A percentile compares a stretch with the other conserved stretches of the same genome.
Evolutionary conservation across 805 yeast genomes (phyloP).

Genomic region (Debaryomyces tyrocola): DNA sequence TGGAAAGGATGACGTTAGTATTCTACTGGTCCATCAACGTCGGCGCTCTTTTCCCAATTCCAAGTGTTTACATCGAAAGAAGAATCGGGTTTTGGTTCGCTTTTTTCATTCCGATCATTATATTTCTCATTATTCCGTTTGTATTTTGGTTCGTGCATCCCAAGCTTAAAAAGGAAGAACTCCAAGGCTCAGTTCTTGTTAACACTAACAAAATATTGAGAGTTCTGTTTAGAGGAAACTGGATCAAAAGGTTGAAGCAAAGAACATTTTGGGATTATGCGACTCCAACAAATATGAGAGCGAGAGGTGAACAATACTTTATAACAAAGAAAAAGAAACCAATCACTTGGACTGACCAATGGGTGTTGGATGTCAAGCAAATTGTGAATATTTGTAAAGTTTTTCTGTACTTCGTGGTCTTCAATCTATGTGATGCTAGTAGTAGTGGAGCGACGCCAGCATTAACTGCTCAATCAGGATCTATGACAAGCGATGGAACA

Average conservation of each 20-base stretch:
- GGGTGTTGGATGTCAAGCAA: conserved; percentile 46
- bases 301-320: conserved; percentile 40
- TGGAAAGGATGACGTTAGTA: conserved; percentile 44
- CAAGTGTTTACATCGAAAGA: conserved; percentile 52
- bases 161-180: conserved; percentile 29
- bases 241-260: conserved; percentile 38
- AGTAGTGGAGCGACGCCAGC: conserved; percentile 41
- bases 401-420: conserved; percentile 42
- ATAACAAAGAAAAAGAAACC: conserved; percentile 32
- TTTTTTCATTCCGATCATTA: conserved; percentile 45
- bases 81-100: conserved; percentile 57
- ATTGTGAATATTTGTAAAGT: conserved; percentile 46
- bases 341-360: conserved; percentile 43
- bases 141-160: conserved; percentile 28
- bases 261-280: conserved; percentile 52
- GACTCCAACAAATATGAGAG: conserved; percentile 43
- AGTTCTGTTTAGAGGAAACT: conserved; percentile 44
- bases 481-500: conserved; percentile 52
- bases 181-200: conserved; percentile 49
- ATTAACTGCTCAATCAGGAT: conserved; percentile 55
- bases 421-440: conserved; percentile 41
- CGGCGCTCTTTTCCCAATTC: conserved; percentile 55
- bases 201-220: conserved; percentile 42
- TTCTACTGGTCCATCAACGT: conserved; percentile 58
- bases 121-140: conserved; percentile 31